Conservation (phyloP, 129 eudicot genomes). For the carrot (Daucus carota) region DNA sequence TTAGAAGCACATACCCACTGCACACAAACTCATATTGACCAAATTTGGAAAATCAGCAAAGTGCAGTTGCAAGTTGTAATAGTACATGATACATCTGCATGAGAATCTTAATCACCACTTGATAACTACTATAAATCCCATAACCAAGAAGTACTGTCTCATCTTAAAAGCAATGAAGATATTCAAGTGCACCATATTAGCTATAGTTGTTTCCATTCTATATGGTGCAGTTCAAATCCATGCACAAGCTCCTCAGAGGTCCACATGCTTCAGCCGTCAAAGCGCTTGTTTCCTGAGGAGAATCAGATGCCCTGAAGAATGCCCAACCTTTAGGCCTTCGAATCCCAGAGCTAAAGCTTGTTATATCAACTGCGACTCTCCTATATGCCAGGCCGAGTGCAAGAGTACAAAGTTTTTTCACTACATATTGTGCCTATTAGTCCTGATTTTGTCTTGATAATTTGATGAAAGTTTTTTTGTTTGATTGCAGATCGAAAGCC, state of each 20-base stretch:
- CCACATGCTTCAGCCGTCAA: not conserved
- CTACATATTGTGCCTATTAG: not conserved
- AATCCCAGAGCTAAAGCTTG: constrained; percentile 33
- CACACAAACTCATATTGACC: not conserved
- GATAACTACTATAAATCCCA: not conserved
- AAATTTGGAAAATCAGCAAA: constrained; percentile 6
- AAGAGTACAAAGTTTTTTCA: not conserved
- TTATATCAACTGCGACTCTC: constrained; percentile 30
- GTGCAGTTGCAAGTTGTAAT: not conserved
- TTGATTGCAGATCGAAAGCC: constrained; percentile 35
- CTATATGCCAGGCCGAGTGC: constrained; percentile 3
- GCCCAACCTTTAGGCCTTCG: not conserved
- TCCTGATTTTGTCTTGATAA: not conserved
- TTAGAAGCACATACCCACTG: not conserved
- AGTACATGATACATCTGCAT: not conserved
- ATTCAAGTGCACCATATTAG: not conserved
- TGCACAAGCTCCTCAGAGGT: constrained; percentile 3
- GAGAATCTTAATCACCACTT: not conserved
- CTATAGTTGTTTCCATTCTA: not conserved
- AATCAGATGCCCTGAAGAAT: not conserved
- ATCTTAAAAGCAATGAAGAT: not conserved
- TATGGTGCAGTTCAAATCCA: not conserved
- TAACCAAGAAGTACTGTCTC: not conserved
- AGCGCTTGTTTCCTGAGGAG: constrained; percentile 6
- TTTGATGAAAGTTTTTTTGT: not conserved